Percentiles rank a stretch among this genome's conserved stretches.
Conservation (phyloP, 176 grass and related monocot species). For the Avena atlantica region DNA sequence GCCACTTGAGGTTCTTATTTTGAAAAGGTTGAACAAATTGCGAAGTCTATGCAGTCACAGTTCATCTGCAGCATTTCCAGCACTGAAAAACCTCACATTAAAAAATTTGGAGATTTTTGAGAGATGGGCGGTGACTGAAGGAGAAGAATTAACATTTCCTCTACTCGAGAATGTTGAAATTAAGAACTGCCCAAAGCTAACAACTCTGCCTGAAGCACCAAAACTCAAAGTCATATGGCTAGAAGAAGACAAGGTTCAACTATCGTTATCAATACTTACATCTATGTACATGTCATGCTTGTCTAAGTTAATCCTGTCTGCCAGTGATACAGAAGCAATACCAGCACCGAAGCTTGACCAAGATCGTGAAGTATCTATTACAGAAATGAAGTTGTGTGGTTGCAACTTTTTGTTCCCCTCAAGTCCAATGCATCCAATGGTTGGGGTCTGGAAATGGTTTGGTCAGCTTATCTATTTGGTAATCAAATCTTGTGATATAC, state of each 20-base stretch:
- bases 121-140: not conserved
- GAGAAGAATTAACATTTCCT: not conserved
- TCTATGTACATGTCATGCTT: not conserved
- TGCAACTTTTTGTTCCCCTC: conserved; percentile 14
- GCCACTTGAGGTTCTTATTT: not conserved
- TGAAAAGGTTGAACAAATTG: not conserved
- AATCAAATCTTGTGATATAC: not conserved
- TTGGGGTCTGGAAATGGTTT: conserved; percentile 5
- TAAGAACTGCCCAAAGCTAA: conserved; percentile 4
- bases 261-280: not conserved
- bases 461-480: not conserved
- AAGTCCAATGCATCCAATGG: not conserved
- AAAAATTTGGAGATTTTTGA: not conserved
- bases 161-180: not conserved
- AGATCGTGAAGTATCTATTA: not conserved
- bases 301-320: fast-evolving
- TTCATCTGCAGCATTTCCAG: not conserved
- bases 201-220: not conserved
- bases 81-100: not conserved
- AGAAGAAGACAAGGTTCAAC: not conserved
- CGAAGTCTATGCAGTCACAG: not conserved
- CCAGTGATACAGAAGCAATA: not conserved
- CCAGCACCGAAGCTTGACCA: not conserved
- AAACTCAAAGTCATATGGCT: not conserved
- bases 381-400: fast-evolving